These are phyloP conservation scores for Umbelopsis vinacea DNA, from an alignment of 192 early-diverging fungal genomes.

Conservation along the genomic window DNA sequence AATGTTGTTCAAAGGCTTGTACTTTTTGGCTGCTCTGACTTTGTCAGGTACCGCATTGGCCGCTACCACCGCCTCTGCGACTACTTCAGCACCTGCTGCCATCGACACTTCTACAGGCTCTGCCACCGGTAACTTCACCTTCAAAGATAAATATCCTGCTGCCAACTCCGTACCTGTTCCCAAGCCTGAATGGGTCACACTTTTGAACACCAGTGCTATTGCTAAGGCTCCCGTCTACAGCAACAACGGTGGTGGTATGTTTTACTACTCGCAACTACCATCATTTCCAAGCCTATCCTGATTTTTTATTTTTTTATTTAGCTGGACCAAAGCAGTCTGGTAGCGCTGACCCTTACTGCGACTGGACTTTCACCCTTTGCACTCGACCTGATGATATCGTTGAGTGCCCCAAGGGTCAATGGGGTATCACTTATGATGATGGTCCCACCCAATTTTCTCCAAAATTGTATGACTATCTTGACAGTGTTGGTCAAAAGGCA, in stretches of 20 bases:
- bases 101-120: slow-evolving; percentile 20
- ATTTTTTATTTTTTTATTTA: background rate
- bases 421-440: slow-evolving; percentile 63
- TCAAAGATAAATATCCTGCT: slow-evolving; percentile 42
- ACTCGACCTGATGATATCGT: slow-evolving; percentile 39
- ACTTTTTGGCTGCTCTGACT: background rate
- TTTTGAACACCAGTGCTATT: slow-evolving; percentile 43
- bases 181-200: slow-evolving; percentile 45
- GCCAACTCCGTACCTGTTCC: slow-evolving; percentile 37
- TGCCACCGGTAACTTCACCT: slow-evolving; percentile 30
- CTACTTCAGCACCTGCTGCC: background rate
- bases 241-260: slow-evolving; percentile 30
- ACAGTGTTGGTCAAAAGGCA: slow-evolving; percentile 49
- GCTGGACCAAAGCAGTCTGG: slow-evolving; percentile 27
- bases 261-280: slow-evolving; percentile 4
- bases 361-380: slow-evolving; percentile 59
- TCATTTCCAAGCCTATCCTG: background rate
- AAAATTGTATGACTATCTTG: slow-evolving; percentile 48
- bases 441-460: slow-evolving; percentile 54
- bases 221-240: slow-evolving; percentile 47
- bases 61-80: background rate
- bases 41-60: background rate
- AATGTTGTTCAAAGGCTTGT: slow-evolving; percentile 9
- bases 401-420: slow-evolving; percentile 54
- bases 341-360: slow-evolving; percentile 42